Percentiles rank a stretch among this genome's conserved stretches.
These are phyloP conservation scores for Pseudofabraea citricarpa DNA, from an alignment of 2,329 filamentous ascomycete genomes.

Conservation along the genomic window DNA sequence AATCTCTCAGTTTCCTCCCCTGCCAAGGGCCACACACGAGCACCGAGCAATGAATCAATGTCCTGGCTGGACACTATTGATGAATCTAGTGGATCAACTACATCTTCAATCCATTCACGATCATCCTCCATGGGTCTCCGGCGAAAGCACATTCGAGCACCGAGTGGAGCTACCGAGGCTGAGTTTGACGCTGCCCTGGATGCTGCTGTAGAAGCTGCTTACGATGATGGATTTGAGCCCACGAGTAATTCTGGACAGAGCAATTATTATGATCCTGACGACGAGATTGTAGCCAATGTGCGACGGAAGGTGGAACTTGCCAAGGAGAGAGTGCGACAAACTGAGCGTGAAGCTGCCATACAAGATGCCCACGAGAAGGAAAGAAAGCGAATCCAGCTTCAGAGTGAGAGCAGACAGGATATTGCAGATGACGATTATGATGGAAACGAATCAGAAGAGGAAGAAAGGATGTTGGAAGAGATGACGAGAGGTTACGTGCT, in stretches of 20 bases:
- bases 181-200: conserved; percentile 94
- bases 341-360: conserved; percentile 63
- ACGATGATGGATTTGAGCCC: conserved; percentile 85
- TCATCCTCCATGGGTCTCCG: conserved; percentile 65
- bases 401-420: conserved; percentile 13
- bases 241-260: conserved; percentile 37
- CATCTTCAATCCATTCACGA: conserved; percentile 76
- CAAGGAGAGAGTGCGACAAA: conserved; percentile 70
- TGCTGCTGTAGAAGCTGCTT: conserved; percentile 92
- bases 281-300: conserved; percentile 47
- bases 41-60: conserved; percentile 72
- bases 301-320: conserved; percentile 68
- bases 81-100: conserved; percentile 77
- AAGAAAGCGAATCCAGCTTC: conserved; percentile 33
- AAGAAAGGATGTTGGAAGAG: conserved; percentile 76
- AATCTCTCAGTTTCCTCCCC: conserved; percentile 31
- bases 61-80: conserved; percentile 95
- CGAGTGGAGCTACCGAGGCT: conserved; percentile 72
- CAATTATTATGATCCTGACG: conserved; percentile 35
- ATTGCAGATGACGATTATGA: conserved; percentile 57
- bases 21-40: conserved; percentile 42
- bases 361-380: conserved; percentile 57
- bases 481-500: conserved; percentile 80
- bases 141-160: conserved; percentile 63
- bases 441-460: conserved; percentile 63